phyloP scores from a whole-genome alignment of 345 rosid species.

The Brassica napus region Da-Ae NC_063442.1:31831501-31832000 shows the following conservation, averaged over 20 bases:
- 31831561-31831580: slow-evolving; percentile 72
- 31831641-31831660: not conserved
- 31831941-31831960: slow-evolving; percentile 66
- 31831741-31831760: no score
- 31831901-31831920: slow-evolving; percentile 43
- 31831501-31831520: slow-evolving; percentile 58
- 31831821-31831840: not conserved
- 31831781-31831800: no score
- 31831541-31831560: slow-evolving; percentile 64
- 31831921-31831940: slow-evolving; percentile 42
- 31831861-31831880: slow-evolving; percentile 36
- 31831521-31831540: slow-evolving; percentile 94
- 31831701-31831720: no score
- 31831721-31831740: no score
- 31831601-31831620: not conserved
- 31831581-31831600: slow-evolving; percentile 45
- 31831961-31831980: slow-evolving; percentile 70
- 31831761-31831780: no score
- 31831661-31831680: not conserved
- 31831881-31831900: slow-evolving; percentile 42
- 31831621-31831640: not conserved
- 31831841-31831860: slow-evolving; percentile 61
- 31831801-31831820: no score
- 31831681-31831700: not conserved
- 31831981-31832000: slow-evolving; percentile 69